Evolutionary conservation across 768 basidiomycete species (phyloP), one percentile per base, ranked within the genome.

Genomic region (Podaxis sp.): DNA sequence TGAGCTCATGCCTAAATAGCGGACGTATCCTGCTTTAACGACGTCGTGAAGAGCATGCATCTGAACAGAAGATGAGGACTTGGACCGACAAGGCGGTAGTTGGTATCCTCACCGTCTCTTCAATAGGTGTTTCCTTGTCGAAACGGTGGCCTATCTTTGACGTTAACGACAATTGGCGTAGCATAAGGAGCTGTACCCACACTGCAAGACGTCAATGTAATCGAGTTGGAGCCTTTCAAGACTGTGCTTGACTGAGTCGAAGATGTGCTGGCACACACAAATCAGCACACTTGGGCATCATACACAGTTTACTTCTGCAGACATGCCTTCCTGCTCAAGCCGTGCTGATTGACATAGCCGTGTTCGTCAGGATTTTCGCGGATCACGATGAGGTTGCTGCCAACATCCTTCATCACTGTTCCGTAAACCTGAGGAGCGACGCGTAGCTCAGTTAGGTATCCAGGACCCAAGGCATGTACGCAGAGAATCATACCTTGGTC

Each of bases 131-230:
- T 2, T 85, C 75, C 13, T 73, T 57, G 65, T 87, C 86, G 63
- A 86, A 86, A 4, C 85, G 77, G 69, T 85, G 83, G 67, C 82
- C 82, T 83, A 46, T 5, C 22, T 49, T 19, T n/a, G 48, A 49
- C 22, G 5, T 19, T 12, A 19, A 49, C 8, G 19, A 24, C 22
- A 76, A 76, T 19, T 12, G 15, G 22, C 9, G 17, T 46, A 17
- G 22, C 8, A 13, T 24, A 2, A 40, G 62, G 39, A 57, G 39
- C 42, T 1, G 19, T 15, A 62, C 78, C 64, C 67, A 80, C 88
- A 89, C 76, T 92, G 90, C 7, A 92, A 74, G 1, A 92, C 74
- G 68, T 93, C 92, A 68, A 93, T 80, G 65, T 92, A 90, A 57
- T 93, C 91, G 28, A 90, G 72, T 52, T 91, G 87, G 2, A 93